phyloP scores from a whole-genome alignment of 177 flowering plant genomes.

The Telopea speciosissima region DNA sequence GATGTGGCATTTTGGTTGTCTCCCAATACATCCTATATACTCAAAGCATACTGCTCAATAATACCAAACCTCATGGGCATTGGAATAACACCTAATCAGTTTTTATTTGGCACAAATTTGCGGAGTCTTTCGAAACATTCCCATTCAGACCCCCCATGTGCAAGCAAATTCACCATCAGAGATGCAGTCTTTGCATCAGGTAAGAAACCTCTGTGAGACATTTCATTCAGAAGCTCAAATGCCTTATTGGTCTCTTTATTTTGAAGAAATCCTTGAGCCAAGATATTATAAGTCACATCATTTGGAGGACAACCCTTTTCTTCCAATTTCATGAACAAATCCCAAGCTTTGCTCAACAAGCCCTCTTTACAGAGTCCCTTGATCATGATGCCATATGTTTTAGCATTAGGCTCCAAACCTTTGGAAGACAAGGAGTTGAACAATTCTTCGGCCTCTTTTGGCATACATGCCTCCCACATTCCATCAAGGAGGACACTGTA shows the following conservation, averaged over 20 bases:
- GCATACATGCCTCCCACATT: not conserved
- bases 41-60: too few relatives aligned
- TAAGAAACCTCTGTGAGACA: too few relatives aligned
- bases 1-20: too few relatives aligned
- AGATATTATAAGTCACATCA: not conserved
- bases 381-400: not conserved
- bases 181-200: too few relatives aligned
- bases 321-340: not conserved
- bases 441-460: not conserved
- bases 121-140: too few relatives aligned
- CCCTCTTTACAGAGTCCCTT: not conserved
- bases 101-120: too few relatives aligned
- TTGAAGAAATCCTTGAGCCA: not conserved
- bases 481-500: not conserved
- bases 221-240: not conserved
- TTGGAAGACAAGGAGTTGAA: too few relatives aligned
- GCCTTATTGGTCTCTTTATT: not conserved
- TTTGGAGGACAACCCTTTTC: not conserved
- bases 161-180: too few relatives aligned
- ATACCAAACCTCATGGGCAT: too few relatives aligned
- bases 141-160: too few relatives aligned
- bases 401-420: not conserved
- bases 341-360: not conserved
- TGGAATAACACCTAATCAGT: too few relatives aligned
- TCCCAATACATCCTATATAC: too few relatives aligned